Conservation (phyloP, 1,284 basidiomycete species). For the Fomitopsis betulina region DNA sequence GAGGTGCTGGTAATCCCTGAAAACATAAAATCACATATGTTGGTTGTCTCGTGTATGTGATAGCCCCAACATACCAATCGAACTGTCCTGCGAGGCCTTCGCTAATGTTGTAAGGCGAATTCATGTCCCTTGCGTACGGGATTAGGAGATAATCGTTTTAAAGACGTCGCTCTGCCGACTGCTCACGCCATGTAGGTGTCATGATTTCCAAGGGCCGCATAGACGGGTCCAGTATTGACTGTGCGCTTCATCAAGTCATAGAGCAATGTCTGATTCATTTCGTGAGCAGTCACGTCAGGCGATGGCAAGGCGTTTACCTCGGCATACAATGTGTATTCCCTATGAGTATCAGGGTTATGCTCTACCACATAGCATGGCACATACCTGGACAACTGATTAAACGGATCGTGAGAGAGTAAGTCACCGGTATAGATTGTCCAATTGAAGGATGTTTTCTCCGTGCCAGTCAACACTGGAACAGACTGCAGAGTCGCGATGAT, state of each 20-base stretch:
- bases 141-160: too few species aligned
- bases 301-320: constrained; percentile 39
- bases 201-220: constrained; percentile 72
- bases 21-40: not conserved
- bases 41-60: not conserved
- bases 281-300: not conserved
- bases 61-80: constrained; percentile 45
- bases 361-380: constrained; percentile 1
- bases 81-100: constrained; percentile 53
- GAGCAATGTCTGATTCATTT: constrained; percentile 50
- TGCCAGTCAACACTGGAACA: constrained; percentile 65
- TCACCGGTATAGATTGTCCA: constrained; percentile 76
- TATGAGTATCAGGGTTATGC: constrained; percentile 1
- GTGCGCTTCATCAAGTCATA: constrained; percentile 62
- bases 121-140: constrained; percentile 49
- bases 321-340: constrained; percentile 38
- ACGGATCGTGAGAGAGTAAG: constrained; percentile 67
- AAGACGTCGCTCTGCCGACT: too few species aligned
- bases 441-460: constrained; percentile 54
- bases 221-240: constrained; percentile 63
- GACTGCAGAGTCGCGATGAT: constrained; percentile 58
- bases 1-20: constrained; percentile 76
- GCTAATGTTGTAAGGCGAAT: constrained; percentile 56
- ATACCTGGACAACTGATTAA: constrained; percentile 58
- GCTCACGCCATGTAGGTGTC: constrained; percentile 60